Conservation (phyloP, 371 early-diverging fungal species). For the Fennellomyces sp. region DNA sequence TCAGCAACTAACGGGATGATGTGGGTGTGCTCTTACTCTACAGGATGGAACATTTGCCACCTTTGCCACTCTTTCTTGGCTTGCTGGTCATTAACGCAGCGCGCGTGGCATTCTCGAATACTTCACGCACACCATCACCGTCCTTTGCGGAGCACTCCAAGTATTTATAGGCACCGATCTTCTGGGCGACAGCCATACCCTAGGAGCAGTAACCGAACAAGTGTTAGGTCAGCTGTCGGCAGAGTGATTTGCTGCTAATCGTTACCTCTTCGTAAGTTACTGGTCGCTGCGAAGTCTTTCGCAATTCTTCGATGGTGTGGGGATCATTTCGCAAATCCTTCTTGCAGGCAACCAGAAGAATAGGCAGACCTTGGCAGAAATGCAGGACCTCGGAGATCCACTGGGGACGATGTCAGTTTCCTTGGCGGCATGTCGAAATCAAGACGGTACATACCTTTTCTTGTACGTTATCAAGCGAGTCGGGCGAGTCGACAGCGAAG, state of each 20-base stretch:
- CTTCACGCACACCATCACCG: constrained; percentile 92
- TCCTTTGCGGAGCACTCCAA: constrained; percentile 93
- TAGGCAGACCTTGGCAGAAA: constrained; percentile 87
- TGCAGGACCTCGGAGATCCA: constrained; percentile 94
- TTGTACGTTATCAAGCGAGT: constrained; percentile 94
- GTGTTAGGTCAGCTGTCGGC: neutral
- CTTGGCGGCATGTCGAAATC: neutral
- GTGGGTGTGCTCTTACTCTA: constrained; percentile 34
- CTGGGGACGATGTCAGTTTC: constrained; percentile 30
- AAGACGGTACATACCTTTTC: constrained; percentile 63
- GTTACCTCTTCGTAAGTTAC: constrained; percentile 81
- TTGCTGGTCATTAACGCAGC: constrained; percentile 77
- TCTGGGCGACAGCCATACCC: constrained; percentile 75
- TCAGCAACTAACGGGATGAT: constrained; percentile 1
- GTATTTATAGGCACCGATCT: constrained; percentile 90
- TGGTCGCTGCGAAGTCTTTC: constrained; percentile 78
- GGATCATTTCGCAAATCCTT: constrained; percentile 90
- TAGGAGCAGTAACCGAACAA: constrained; percentile 25
- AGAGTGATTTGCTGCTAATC: neutral
- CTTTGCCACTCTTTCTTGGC: neutral
- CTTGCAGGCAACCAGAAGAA: constrained; percentile 91
- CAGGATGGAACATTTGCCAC: constrained; percentile 46
- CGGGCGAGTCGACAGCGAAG: constrained; percentile 91
- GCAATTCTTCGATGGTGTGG: constrained; percentile 74
- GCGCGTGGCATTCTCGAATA: constrained; percentile 91